These are phyloP conservation scores for Astragalus membranaceus DNA, from an alignment of 306 rosid species.

Conservation along the genomic window DNA sequence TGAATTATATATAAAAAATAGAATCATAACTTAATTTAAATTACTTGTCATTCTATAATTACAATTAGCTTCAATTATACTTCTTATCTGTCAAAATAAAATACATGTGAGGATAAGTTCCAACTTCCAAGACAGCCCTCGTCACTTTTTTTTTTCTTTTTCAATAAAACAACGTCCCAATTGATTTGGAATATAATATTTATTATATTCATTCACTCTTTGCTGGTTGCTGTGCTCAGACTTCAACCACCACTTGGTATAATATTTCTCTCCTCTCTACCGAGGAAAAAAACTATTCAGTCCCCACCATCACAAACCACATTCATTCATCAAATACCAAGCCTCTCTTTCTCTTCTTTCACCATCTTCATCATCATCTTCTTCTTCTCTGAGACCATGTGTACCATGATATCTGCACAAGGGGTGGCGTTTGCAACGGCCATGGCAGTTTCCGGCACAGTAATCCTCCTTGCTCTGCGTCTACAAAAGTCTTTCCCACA, in stretches of 20 bases:
- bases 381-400: slow-evolving; percentile 25
- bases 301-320: not conserved
- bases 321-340: not conserved
- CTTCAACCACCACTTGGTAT: not conserved
- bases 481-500: slow-evolving; percentile 47
- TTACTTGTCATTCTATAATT: no score
- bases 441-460: slow-evolving; percentile 98
- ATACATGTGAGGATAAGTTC: not conserved
- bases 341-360: not conserved
- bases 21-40: no score
- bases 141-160: no score
- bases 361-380: not conserved
- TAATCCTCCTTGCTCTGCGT: slow-evolving; percentile 75
- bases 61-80: no score
- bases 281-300: not conserved
- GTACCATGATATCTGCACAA: slow-evolving; percentile 56
- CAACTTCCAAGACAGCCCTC: not conserved
- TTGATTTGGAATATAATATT: slow-evolving; percentile 1
- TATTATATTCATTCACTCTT: not conserved
- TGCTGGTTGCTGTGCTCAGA: not conserved
- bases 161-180: not conserved
- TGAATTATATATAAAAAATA: no score
- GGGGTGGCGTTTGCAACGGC: slow-evolving; percentile 91
- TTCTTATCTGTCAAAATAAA: not conserved
- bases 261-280: not conserved